Base-by-base conservation (phyloP, 1,284 basidiomycete genomes). In the Rhodotorula sp. region DNA sequence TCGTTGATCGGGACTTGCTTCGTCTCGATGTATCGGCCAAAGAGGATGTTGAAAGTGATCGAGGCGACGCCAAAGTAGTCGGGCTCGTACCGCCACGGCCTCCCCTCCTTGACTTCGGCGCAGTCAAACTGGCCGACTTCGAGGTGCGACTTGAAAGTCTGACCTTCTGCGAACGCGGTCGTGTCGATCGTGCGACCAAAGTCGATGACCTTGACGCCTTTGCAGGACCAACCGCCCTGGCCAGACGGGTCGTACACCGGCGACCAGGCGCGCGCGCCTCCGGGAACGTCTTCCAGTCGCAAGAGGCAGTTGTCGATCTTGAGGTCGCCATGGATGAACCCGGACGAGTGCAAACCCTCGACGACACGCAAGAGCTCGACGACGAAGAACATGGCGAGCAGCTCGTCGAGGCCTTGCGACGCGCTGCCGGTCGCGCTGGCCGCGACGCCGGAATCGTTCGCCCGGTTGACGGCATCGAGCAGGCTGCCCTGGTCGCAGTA, bases 251-350 rank as follows among this genome's bases (percentile, higher is more conserved):
- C 85, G 82, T 98, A 99, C 31, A 85, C 82, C 65, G 87, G 84
- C 3, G 88, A 86, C 91, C 96, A 95, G 0, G 86, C 84, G 5
- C 87, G 84, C 23, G 69, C 72, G 3, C 88, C 89, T 23, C 88
- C 89, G 0, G 90, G 88, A 4, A 91, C 87, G 14, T 77, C 73
- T 64, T 92, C 89, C 43, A 99, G 85, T 6, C 97, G 88, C 14
- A 99, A 84, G 20, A 99, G 86, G 80, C 95, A 97, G 82, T 99
- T 99, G 84, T 99, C 97, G 80, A 98, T 97, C 85, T 99, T 99
- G 78, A 99, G 86, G 83, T 99, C 97, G 57, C 97, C 96, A 79
- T 99, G 97, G 76, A 99, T 91, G 83, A 98, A 90, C 23, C 91
- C 90, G 0, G 85, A 84, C 15, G 81, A 73, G 81, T 99, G 97